Evolutionary conservation across 495 filamentous ascomycete genomes (phyloP), one percentile per base, ranked within the genome.

Genomic region (Viridothelium virens): DNA sequence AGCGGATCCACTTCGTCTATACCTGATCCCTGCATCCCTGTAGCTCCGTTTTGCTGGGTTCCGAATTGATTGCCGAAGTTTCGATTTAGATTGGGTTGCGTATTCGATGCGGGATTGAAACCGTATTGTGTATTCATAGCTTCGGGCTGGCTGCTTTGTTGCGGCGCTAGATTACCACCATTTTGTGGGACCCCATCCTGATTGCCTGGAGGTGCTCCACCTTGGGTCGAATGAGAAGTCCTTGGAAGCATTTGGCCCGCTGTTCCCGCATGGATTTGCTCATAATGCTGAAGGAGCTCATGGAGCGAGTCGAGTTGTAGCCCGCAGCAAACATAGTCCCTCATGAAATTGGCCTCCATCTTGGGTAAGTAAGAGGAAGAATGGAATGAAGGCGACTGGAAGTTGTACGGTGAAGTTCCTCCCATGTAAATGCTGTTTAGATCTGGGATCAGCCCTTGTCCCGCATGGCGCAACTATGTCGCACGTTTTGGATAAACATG

Each of bases 281-380:
- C 94, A 76, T 96, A 98, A 75, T 98, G 94, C 71, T 96, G 91
- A 61, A 97, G 80, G 33, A 98, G 84, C 74, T 97, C 94, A 75
- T 98, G 94, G 68, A 97, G 84, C 10, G 91, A 92, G 53, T 92
- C 87, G 72, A 96, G 82, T 31, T 85, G 93, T 69, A 88, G 79
- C 70, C 89, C 91, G 78, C 94, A 98, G 80, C 94, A 98, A 56
- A 85, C 87, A 78, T 96, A 97, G 78, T 97, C 91, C 71, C 86
- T 87, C 91, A 97, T 92, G 74, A 96, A 97, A 74, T 90, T 91
- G 63, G 95, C 95, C 79, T 98, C 94, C 73, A 97, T 84, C 76
- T 97, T 97, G 6, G 94, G 94, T 48, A 97, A 85, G 77, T 98
- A 98, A 38, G 94, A 97, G 0, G 93, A 96, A 7, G 94, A 98